Evolutionary conservation across 139 green algal genomes (phyloP).

Genomic region (Medakamo hakoo): DNA sequence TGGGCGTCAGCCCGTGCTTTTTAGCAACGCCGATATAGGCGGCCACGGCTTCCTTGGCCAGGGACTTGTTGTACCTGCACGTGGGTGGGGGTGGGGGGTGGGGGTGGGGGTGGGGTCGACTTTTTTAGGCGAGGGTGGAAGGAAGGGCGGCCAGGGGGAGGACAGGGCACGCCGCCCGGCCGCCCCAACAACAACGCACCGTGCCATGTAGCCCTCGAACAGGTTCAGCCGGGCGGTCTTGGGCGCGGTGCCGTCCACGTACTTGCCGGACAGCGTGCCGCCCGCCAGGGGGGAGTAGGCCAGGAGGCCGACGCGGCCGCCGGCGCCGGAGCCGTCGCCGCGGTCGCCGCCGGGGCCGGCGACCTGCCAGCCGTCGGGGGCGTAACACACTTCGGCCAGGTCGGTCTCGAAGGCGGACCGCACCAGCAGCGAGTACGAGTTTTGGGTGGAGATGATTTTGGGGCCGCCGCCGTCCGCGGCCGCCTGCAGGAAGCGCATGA

Average conservation of each 20-base stretch:
- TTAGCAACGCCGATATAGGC: conserved; percentile 52
- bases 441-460: conserved; percentile 63
- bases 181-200: too few relatives aligned
- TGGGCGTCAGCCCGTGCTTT: conserved; percentile 54
- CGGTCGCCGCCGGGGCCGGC: background rate
- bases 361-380: conserved; percentile 6
- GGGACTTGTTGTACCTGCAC: conserved; percentile 30
- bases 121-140: too few relatives aligned
- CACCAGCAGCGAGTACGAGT: conserved; percentile 50
- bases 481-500: conserved; percentile 42
- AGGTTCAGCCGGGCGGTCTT: conserved; percentile 49
- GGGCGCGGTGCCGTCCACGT: conserved; percentile 19
- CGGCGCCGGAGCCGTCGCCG: background rate
- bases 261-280: conserved; percentile 49
- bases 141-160: too few relatives aligned
- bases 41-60: conserved; percentile 35
- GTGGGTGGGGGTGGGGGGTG: background rate
- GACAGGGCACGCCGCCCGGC: too few relatives aligned
- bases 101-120: background rate
- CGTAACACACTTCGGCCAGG: conserved; percentile 45
- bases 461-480: conserved; percentile 41
- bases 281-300: conserved; percentile 63
- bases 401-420: conserved; percentile 67
- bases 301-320: conserved; percentile 65
- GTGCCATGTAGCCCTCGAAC: conserved; percentile 56